Base-by-base conservation (phyloP, 2,329 filamentous ascomycete genomes). In the Teratosphaeriaceae sp. region DNA sequence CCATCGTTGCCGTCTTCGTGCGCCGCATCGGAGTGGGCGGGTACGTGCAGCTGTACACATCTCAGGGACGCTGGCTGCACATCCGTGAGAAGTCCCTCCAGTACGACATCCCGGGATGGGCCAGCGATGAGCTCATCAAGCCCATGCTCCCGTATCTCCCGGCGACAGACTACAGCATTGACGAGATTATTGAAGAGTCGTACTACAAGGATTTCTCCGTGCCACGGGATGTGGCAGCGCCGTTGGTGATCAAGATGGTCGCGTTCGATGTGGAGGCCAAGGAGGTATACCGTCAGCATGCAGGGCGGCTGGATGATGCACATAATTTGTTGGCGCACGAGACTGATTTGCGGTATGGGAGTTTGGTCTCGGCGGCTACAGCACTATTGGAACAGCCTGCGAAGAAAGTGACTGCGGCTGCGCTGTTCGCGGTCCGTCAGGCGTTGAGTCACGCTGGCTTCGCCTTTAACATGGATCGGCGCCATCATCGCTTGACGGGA, bases 351-450 rank as follows among this genome's bases (percentile, higher is more conserved):
- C 65, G 66, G 8, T 71, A 71, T 55, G 69, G 73, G 54, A 72
- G 65, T 5, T 57, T 77, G 20, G 52, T 63, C 1, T 65, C 70
- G 15, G 70, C 75, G 33, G 67, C 73, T 1, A 60, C 64, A 24
- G 63, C 56, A 6, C 54, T 77, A 19, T 58, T 70, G 43, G 54
- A 56, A 11, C 42, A 51, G 51, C 49, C 47, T 11, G 42, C 56
- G 12, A 46, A 57, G 22, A 1, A 58, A 61, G 18, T 62, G 11
- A 44, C 58, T n/a, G 34, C 51, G 12, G 45, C 53, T 13, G 59
- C 74, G 7, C 63, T 88, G 4, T 85, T 87, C 54, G 84, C 85
- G 3, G 78, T 88, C 5, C 82, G 88, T 51, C 76, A 76, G 43
- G 75, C 81, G 7, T 59, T 90, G 6, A 61, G 73, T 19, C 69